Conservation (phyloP, 75 land plant genomes). For the Selaginella moellendorffii region DNA sequence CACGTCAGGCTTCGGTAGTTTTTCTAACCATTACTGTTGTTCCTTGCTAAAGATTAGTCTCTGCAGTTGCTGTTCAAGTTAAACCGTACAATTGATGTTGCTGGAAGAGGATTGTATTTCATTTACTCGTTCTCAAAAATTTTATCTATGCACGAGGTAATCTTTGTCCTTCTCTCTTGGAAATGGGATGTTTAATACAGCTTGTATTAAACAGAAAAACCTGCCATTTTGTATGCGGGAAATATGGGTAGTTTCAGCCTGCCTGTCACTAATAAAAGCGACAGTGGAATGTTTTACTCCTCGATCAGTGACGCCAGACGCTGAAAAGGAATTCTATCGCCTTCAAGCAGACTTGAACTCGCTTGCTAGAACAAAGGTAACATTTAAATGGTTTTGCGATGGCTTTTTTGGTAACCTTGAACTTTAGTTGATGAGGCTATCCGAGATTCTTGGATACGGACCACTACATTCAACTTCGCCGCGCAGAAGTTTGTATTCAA, state of each 20-base stretch:
- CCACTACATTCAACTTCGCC: not conserved
- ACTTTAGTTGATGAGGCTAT: conserved; percentile 87
- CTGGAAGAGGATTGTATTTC: conserved; percentile 68
- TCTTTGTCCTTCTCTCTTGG: not conserved
- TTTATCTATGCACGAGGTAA: conserved; percentile 63
- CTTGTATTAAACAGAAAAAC: conserved; percentile 33
- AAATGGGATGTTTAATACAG: not conserved
- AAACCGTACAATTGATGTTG: conserved; percentile 76
- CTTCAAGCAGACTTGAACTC: conserved; percentile 77
- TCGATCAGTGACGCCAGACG: conserved; percentile 39
- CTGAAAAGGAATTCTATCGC: conserved; percentile 77
- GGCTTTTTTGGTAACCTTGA: too few species aligned
- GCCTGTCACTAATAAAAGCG: conserved; percentile 52
- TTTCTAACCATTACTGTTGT: too few species aligned
- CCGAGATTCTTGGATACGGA: conserved; percentile 85
- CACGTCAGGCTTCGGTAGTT: conserved; percentile 2
- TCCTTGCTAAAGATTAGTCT: too few species aligned
- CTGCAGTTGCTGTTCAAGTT: conserved; percentile 69
- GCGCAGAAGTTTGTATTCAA: not conserved
- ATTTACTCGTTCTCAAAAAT: conserved; percentile 70
- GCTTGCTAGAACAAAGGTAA: conserved; percentile 67
- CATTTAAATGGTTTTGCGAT: not conserved
- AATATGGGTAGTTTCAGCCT: conserved; percentile 87
- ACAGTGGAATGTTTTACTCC: conserved; percentile 37
- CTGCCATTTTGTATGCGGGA: conserved; percentile 94